These are phyloP conservation scores for Aspergillus ibericus DNA, from an alignment of 2,329 filamentous ascomycete genomes.

Conservation along the genomic window DNA sequence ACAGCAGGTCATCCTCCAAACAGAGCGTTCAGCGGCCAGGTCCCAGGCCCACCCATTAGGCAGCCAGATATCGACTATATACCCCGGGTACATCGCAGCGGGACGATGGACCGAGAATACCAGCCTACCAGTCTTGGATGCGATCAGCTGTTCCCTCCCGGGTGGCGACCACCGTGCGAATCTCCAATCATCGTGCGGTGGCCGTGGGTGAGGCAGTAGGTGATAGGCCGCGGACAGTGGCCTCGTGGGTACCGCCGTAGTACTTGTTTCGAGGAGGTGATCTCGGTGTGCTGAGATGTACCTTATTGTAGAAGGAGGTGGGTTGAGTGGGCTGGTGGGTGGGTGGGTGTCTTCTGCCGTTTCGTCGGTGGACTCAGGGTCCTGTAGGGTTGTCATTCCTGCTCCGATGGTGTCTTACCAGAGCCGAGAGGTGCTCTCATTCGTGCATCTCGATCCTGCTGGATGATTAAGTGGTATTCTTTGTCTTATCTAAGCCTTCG, in stretches of 20 bases:
- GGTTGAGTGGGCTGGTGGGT: neutral
- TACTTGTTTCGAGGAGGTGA: neutral
- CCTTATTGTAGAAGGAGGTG: neutral
- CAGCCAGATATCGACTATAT: constrained; percentile 11
- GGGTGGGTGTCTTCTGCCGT: neutral
- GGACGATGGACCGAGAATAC: neutral
- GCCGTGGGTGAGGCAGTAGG: neutral
- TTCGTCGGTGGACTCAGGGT: neutral
- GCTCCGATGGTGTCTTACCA: neutral
- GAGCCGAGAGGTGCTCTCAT: neutral
- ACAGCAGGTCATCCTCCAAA: constrained; percentile 8
- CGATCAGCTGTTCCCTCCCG: neutral
- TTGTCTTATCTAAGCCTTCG: neutral
- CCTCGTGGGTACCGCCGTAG: neutral
- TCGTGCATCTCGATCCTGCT: neutral
- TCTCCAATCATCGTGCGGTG: neutral
- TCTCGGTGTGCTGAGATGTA: neutral
- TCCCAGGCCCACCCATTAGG: constrained; percentile 17
- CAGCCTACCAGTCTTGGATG: neutral
- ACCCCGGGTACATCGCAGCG: neutral
- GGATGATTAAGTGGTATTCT: neutral
- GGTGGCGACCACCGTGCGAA: neutral
- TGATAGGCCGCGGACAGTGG: neutral
- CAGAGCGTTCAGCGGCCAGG: neutral
- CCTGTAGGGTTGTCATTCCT: neutral